phyloP scores from a whole-genome alignment of 306 rosid genomes.

The Prunus dulcis region DNA sequence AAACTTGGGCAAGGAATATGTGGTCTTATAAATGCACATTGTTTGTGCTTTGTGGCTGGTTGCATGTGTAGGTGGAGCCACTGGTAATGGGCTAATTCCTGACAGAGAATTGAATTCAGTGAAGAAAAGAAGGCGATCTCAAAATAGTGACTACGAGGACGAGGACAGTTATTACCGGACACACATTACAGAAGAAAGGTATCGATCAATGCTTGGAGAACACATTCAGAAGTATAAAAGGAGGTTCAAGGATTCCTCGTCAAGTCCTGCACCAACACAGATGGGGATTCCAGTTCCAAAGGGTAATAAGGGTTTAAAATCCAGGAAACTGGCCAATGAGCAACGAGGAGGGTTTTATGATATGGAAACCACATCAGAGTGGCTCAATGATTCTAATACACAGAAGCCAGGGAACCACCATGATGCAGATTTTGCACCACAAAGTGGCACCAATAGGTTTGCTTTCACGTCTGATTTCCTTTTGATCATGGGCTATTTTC shows the following conservation, averaged over 20 bases:
- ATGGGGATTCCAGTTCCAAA: conserved; percentile 42
- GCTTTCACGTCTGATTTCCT: conserved; percentile 28
- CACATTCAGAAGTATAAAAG: conserved; percentile 84
- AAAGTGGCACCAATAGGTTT: conserved; percentile 59
- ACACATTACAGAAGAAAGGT: conserved; percentile 71
- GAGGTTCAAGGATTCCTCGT: conserved; percentile 71
- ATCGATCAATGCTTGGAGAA: conserved; percentile 92
- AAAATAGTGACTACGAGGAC: conserved; percentile 65
- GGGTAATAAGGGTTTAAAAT: conserved; percentile 45
- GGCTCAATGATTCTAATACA: conserved; percentile 56
- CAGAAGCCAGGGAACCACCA: conserved; percentile 52
- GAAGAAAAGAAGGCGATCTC: conserved; percentile 62
- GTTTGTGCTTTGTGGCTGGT: conserved; percentile 29
- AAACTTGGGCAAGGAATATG: conserved; percentile 7
- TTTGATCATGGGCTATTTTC: conserved; percentile 8
- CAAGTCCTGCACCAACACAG: conserved; percentile 52
- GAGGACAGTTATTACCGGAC: conserved; percentile 50
- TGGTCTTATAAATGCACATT: conserved; percentile 12
- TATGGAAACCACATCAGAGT: conserved; percentile 54
- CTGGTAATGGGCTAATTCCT: conserved; percentile 59
- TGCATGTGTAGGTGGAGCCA: conserved; percentile 51
- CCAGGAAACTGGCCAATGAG: conserved; percentile 59
- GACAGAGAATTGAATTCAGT: conserved; percentile 50
- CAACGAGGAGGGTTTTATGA: conserved; percentile 54
- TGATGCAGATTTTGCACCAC: conserved; percentile 44